Conservation (phyloP, 805 yeast species). For the Diddensiella santjacobensis region DNA sequence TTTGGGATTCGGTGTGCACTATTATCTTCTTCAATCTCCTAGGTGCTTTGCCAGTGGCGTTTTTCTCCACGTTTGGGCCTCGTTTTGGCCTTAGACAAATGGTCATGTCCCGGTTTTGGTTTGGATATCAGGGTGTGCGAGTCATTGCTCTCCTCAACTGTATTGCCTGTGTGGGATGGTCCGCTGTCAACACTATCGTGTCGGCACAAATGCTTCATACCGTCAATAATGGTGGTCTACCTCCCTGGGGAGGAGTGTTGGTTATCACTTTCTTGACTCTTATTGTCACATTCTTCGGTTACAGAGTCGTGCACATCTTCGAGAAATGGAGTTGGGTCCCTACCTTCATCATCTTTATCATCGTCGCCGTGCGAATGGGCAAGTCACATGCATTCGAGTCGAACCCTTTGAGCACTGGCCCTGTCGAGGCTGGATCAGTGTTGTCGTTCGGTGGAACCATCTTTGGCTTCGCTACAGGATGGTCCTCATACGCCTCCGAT, state of each 20-base stretch:
- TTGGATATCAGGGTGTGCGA: conserved; percentile 73
- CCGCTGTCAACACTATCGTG: conserved; percentile 86
- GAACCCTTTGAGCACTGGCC: conserved; percentile 54
- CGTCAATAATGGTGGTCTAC: conserved; percentile 62
- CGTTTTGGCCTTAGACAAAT: conserved; percentile 84
- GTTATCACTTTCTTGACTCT: conserved; percentile 64
- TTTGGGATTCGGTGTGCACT: conserved; percentile 64
- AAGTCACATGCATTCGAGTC: conserved; percentile 60
- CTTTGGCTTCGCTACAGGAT: conserved; percentile 89
- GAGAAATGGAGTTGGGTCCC: conserved; percentile 92
- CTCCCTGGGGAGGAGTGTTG: conserved; percentile 89
- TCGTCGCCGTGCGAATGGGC: conserved; percentile 72
- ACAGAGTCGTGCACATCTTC: conserved; percentile 72
- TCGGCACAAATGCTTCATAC: conserved; percentile 79
- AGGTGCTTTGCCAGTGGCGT: conserved; percentile 79
- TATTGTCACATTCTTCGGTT: conserved; percentile 77
- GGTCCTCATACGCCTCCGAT: conserved; percentile 92
- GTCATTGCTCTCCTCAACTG: conserved; percentile 73
- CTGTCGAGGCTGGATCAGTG: conserved; percentile 68
- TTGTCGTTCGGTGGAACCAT: conserved; percentile 78
- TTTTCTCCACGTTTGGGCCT: conserved; percentile 78
- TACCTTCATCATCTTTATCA: conserved; percentile 64
- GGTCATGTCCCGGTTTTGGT: conserved; percentile 70
- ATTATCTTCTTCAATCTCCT: conserved; percentile 70
- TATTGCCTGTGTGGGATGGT: conserved; percentile 92